Conservation (phyloP, 1,284 basidiomycete species). For the Sporisorium sorghi region DNA sequence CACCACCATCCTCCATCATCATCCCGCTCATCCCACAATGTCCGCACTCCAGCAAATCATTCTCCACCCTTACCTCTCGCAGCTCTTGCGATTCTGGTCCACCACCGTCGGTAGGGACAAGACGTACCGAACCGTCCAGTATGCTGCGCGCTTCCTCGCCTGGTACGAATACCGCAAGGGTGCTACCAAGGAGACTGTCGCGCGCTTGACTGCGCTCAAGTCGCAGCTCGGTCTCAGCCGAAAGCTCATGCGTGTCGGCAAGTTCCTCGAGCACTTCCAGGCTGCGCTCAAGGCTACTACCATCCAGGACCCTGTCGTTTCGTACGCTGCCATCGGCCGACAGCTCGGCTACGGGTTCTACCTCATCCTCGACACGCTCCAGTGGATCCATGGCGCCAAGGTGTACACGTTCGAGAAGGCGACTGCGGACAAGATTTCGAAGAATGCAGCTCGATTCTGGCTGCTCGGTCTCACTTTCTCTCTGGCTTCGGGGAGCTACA, state of each 20-base stretch:
- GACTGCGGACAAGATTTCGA: slow-evolving; percentile 77
- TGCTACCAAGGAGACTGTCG: slow-evolving; percentile 70
- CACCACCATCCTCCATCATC: slow-evolving; percentile 5
- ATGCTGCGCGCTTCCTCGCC: slow-evolving; percentile 87
- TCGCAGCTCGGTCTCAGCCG: slow-evolving; percentile 70
- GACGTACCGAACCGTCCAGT: slow-evolving; percentile 91
- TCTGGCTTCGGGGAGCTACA: slow-evolving; percentile 63
- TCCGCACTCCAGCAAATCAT: slow-evolving; percentile 68
- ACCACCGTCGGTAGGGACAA: slow-evolving; percentile 72
- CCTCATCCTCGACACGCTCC: slow-evolving; percentile 72
- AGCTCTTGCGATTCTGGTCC: slow-evolving; percentile 68
- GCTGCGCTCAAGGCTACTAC: slow-evolving; percentile 83
- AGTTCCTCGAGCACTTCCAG: slow-evolving; percentile 94
- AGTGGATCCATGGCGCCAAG: slow-evolving; percentile 68
- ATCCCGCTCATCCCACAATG: slow-evolving; percentile 43
- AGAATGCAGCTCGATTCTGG: slow-evolving; percentile 88
- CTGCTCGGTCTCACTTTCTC: slow-evolving; percentile 75
- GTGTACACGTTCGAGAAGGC: slow-evolving; percentile 72
- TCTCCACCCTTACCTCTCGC: slow-evolving; percentile 67
- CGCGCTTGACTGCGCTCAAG: slow-evolving; percentile 70
- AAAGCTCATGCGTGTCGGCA: slow-evolving; percentile 85
- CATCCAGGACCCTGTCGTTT: slow-evolving; percentile 77
- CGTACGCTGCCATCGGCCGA: slow-evolving; percentile 82
- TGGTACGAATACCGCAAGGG: slow-evolving; percentile 75
- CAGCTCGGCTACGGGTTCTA: slow-evolving; percentile 94